These are phyloP conservation scores for Penicillium atrosanguineum DNA, from an alignment of 495 filamentous ascomycete species.

Conservation along the genomic window DNA sequence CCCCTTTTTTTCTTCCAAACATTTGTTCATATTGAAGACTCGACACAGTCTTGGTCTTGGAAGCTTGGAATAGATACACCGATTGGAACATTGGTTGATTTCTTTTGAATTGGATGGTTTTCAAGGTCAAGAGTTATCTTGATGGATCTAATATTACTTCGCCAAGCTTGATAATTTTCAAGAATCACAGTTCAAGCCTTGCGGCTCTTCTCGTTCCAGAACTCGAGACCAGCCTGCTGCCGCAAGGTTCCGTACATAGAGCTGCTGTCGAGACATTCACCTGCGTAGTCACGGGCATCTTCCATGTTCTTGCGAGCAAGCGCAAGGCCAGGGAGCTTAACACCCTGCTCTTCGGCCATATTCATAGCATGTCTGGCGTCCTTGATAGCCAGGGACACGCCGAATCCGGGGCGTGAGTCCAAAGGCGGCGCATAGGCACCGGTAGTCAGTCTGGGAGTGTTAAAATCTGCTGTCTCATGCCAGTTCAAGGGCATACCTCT, in stretches of 20 bases:
- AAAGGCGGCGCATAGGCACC: slow-evolving; percentile 45
- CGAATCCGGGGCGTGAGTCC: slow-evolving; percentile 43
- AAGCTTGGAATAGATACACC: background rate
- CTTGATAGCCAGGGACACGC: slow-evolving; percentile 46
- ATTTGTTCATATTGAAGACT: background rate
- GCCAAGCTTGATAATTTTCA: slow-evolving; percentile 2
- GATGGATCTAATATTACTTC: slow-evolving; percentile 1
- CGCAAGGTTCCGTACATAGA: slow-evolving; percentile 45
- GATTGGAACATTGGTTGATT: background rate
- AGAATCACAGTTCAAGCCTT: slow-evolving; percentile 15
- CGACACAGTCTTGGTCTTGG: too few species aligned
- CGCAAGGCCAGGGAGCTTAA: slow-evolving; percentile 39
- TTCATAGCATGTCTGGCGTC: slow-evolving; percentile 42
- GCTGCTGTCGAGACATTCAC: slow-evolving; percentile 44
- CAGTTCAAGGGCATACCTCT: slow-evolving; percentile 28
- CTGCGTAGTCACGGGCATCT: slow-evolving; percentile 39
- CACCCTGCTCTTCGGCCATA: slow-evolving; percentile 35
- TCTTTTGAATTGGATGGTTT: background rate
- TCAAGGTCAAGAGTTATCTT: background rate
- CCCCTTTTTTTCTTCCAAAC: background rate
- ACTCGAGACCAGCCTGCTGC: slow-evolving; percentile 41
- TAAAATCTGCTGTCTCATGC: background rate
- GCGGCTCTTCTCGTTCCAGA: slow-evolving; percentile 49
- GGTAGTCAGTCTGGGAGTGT: slow-evolving; percentile 35
- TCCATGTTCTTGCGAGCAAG: slow-evolving; percentile 41